phyloP scores from a whole-genome alignment of 2,329 filamentous ascomycete species.

The Scedosporium apiospermum region DNA sequence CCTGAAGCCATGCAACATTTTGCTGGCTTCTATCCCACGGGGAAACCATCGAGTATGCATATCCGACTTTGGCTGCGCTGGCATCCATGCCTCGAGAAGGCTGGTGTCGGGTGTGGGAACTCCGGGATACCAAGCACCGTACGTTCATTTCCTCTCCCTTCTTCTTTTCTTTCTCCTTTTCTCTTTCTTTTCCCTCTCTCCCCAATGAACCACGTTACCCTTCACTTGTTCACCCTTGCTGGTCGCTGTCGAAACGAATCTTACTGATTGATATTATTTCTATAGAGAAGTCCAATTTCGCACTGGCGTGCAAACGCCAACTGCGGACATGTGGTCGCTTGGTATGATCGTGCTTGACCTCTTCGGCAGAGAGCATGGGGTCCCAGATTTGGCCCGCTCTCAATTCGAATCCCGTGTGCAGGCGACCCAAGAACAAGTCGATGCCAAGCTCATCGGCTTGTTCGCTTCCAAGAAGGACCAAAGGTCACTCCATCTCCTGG shows the following conservation, averaged over 20 bases:
- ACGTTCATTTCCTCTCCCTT: slow-evolving; percentile 14
- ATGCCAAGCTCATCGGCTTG: not conserved
- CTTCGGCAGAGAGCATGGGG: slow-evolving; percentile 9
- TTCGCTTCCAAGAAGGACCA: not conserved
- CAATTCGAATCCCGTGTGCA: not conserved
- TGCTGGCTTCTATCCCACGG: slow-evolving; percentile 35
- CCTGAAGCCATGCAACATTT: slow-evolving; percentile 44
- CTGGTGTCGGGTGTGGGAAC: slow-evolving; percentile 38
- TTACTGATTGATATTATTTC: no score
- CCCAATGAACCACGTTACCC: not conserved
- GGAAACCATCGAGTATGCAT: slow-evolving; percentile 36
- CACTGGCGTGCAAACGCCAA: slow-evolving; percentile 30
- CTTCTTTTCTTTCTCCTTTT: no score
- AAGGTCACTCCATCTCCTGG: not conserved
- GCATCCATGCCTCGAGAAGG: slow-evolving; percentile 28
- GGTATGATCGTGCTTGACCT: slow-evolving; percentile 34
- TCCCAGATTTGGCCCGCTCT: not conserved
- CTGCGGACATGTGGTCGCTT: slow-evolving; percentile 43
- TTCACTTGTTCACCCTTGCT: no score
- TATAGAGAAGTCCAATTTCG: slow-evolving; percentile 12
- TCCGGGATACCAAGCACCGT: slow-evolving; percentile 39
- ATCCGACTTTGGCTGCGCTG: slow-evolving; percentile 43
- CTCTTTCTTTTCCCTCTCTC: not conserved
- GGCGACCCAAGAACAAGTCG: not conserved
- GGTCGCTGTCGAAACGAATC: no score